Percentiles rank a stretch among this genome's conserved stretches.
phyloP scores from a whole-genome alignment of 2,329 filamentous ascomycete species.

The Didymella sp. region DNA sequence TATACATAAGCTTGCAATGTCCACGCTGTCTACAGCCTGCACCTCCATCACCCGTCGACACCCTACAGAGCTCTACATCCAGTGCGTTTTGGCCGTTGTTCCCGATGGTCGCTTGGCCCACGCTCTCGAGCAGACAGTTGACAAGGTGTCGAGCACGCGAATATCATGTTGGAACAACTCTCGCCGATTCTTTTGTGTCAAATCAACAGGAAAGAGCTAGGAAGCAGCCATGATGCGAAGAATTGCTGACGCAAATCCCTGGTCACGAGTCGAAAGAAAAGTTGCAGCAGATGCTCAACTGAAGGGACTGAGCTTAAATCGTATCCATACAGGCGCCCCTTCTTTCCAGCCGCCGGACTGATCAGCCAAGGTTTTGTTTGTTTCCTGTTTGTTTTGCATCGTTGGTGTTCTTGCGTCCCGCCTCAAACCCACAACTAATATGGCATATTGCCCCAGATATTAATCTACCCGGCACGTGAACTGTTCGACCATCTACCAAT shows the following conservation, averaged over 20 bases:
- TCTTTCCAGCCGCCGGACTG: background rate
- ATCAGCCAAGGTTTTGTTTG: background rate
- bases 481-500: slow-evolving; percentile 26
- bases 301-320: background rate
- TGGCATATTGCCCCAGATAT: slow-evolving; percentile 43
- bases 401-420: slow-evolving; percentile 16
- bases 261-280: background rate
- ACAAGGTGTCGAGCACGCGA: background rate
- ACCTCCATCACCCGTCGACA: background rate
- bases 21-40: background rate
- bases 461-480: slow-evolving; percentile 39
- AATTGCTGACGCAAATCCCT: background rate
- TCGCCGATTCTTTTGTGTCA: background rate
- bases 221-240: background rate
- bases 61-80: background rate
- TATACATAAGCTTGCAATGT: background rate
- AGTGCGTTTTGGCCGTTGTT: background rate
- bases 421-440: slow-evolving; percentile 30
- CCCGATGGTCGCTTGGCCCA: background rate
- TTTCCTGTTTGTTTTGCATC: slow-evolving; percentile 12
- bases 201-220: background rate
- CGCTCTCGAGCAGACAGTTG: background rate
- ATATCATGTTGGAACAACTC: background rate
- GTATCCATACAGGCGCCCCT: background rate
- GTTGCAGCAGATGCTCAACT: background rate